These are phyloP conservation scores for Colletotrichum tabaci DNA, from an alignment of 2,329 filamentous ascomycete species.

Conservation along the genomic window DNA sequence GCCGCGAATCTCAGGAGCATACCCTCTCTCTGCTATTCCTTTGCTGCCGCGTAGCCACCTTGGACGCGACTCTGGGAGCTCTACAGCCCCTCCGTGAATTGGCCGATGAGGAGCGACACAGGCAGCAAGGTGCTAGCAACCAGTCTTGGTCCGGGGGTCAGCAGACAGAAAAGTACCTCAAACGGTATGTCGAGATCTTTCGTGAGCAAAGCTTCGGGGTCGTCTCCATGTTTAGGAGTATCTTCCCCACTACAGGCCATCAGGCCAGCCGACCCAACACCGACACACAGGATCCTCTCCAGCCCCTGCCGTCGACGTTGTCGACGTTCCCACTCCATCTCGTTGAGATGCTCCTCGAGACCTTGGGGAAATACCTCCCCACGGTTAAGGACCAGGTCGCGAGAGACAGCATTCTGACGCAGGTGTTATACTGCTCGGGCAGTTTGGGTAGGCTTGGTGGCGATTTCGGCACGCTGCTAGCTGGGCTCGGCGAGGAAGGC, in stretches of 20 bases:
- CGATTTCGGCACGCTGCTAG: constrained; percentile 92
- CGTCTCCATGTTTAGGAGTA: constrained; percentile 92
- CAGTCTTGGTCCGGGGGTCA: constrained; percentile 79
- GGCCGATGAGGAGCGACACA: constrained; percentile 84
- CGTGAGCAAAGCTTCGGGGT: constrained; percentile 98
- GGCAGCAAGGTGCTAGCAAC: constrained; percentile 58
- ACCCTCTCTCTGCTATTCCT: constrained; percentile 88
- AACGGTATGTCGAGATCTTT: constrained; percentile 97
- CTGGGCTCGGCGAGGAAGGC: constrained; percentile 62
- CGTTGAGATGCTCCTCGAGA: constrained; percentile 84
- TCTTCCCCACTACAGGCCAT: constrained; percentile 75
- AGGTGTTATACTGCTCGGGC: constrained; percentile 93
- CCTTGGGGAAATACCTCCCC: constrained; percentile 82
- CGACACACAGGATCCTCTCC: constrained; percentile 58
- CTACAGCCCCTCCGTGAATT: constrained; percentile 88
- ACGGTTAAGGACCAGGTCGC: constrained; percentile 85
- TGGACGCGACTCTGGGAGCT: constrained; percentile 85
- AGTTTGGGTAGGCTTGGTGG: constrained; percentile 91
- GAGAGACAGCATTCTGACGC: constrained; percentile 89
- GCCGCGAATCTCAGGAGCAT: constrained; percentile 66
- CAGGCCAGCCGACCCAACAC: constrained; percentile 24
- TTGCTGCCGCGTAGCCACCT: constrained; percentile 85
- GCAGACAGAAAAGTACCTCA: constrained; percentile 94
- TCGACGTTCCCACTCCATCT: constrained; percentile 89
- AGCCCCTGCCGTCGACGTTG: constrained; percentile 80